Conservation (phyloP, 352 stramenopile species). For the Phytopythium helicoides region DNA sequence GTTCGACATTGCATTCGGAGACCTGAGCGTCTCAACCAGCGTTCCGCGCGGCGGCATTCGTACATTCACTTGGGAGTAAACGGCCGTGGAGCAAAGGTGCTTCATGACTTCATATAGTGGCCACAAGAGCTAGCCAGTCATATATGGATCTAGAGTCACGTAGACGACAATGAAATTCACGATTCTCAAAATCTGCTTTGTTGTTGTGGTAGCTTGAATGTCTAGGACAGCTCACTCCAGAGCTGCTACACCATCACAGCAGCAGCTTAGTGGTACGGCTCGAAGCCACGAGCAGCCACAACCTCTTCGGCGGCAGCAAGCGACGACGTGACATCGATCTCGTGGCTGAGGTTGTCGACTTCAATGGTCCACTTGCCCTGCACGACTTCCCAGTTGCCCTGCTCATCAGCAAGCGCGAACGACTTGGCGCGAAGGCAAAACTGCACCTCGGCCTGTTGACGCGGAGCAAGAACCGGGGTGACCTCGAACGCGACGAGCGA, state of each 20-base stretch:
- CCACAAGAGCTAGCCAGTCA: no score
- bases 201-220: neutral
- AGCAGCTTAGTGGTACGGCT: neutral
- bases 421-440: constrained; percentile 30
- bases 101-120: no score
- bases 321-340: neutral
- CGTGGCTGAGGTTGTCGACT: neutral
- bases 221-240: neutral
- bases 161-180: no score
- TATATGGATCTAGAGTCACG: no score
- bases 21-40: constrained; percentile 40
- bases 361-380: neutral
- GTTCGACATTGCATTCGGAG: constrained; percentile 59
- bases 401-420: constrained; percentile 42
- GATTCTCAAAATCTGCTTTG: neutral
- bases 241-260: neutral
- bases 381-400: constrained; percentile 33
- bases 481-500: constrained; percentile 53
- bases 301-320: neutral
- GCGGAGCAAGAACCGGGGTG: constrained; percentile 28
- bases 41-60: constrained; percentile 62
- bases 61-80: constrained; percentile 67
- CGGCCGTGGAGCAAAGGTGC: no score
- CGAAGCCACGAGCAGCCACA: neutral
- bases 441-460: constrained; percentile 18